Conservation (phyloP, 148 eudicot species). For the Agrostemma githago region DNA sequence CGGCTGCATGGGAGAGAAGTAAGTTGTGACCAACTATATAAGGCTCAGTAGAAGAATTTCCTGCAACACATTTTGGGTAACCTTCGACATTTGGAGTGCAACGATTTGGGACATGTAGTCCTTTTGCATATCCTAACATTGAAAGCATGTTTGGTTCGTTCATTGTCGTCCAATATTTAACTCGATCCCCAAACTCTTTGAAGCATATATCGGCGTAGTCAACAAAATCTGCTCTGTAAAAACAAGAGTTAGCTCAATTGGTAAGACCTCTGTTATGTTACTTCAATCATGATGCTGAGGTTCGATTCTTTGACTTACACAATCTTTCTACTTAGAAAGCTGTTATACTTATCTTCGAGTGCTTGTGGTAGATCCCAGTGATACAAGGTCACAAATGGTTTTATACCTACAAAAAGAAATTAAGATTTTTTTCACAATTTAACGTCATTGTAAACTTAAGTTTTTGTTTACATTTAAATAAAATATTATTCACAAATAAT, state of each 20-base stretch:
- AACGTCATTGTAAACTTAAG: too few relatives aligned
- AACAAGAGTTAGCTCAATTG: background rate
- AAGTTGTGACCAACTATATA: constrained; percentile 10
- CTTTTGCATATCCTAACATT: constrained; percentile 8
- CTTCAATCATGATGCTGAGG: too few relatives aligned
- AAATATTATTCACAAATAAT: background rate
- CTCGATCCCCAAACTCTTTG: constrained; percentile 12
- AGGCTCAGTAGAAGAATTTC: constrained; percentile 4
- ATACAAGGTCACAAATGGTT: constrained; percentile 14
- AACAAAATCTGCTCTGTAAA: constrained; percentile 1
- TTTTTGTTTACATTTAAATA: background rate
- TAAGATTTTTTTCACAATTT: background rate
- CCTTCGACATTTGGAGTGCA: background rate
- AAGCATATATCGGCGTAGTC: constrained; percentile 11
- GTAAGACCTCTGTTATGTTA: too few relatives aligned
- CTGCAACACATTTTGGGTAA: background rate
- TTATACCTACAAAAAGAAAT: background rate
- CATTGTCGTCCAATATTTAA: constrained; percentile 12
- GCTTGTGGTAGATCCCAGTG: constrained; percentile 17
- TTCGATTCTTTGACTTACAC: background rate
- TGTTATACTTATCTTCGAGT: constrained; percentile 8
- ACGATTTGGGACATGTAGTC: background rate
- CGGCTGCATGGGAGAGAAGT: constrained; percentile 5
- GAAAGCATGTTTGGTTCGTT: constrained; percentile 13
- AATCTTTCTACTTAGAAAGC: constrained; percentile 1